phyloP scores from a whole-genome alignment of 352 stramenopile genomes.

The Phytophthora pseudosyringae region DNA sequence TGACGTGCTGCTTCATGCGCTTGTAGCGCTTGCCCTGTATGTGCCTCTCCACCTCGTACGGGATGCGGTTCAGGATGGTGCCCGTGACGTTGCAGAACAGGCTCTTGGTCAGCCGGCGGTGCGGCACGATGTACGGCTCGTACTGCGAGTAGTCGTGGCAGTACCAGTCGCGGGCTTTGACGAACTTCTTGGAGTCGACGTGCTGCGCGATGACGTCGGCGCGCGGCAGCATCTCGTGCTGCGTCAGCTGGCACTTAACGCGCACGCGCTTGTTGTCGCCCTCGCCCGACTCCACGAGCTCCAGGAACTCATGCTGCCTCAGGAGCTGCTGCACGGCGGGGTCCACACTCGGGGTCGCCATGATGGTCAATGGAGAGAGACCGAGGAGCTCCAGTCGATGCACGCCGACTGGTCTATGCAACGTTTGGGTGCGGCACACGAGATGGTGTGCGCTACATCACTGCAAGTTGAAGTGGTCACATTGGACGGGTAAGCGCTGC shows the following conservation, averaged over 20 bases:
- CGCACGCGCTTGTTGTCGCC: slow-evolving; percentile 56
- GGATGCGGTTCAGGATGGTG: slow-evolving; percentile 90
- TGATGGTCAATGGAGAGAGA: slow-evolving; percentile 11
- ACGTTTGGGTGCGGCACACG: neutral
- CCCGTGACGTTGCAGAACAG: slow-evolving; percentile 91
- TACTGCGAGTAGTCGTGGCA: slow-evolving; percentile 92
- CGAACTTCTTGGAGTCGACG: slow-evolving; percentile 80
- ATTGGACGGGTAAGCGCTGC: too few species aligned
- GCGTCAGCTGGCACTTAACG: slow-evolving; percentile 74
- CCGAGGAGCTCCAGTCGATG: slow-evolving; percentile 36
- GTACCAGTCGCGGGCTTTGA: slow-evolving; percentile 88
- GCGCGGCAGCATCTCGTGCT: slow-evolving; percentile 80
- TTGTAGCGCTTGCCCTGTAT: slow-evolving; percentile 90
- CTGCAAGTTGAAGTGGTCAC: slow-evolving; percentile 1
- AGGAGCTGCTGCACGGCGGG: slow-evolving; percentile 52
- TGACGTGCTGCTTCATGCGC: slow-evolving; percentile 79
- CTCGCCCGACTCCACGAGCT: slow-evolving; percentile 55
- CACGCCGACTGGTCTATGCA: slow-evolving; percentile 6
- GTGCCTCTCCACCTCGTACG: slow-evolving; percentile 88
- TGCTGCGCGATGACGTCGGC: slow-evolving; percentile 68
- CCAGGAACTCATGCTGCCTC: slow-evolving; percentile 55
- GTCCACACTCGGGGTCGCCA: slow-evolving; percentile 35
- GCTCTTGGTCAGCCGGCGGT: slow-evolving; percentile 83
- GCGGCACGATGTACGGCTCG: slow-evolving; percentile 89
- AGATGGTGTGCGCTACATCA: slow-evolving; percentile 1